Percentiles rank a stretch among this genome's conserved stretches.
Evolutionary conservation across 768 basidiomycete species (phyloP).

Genomic region (Kwoniella pini): DNA sequence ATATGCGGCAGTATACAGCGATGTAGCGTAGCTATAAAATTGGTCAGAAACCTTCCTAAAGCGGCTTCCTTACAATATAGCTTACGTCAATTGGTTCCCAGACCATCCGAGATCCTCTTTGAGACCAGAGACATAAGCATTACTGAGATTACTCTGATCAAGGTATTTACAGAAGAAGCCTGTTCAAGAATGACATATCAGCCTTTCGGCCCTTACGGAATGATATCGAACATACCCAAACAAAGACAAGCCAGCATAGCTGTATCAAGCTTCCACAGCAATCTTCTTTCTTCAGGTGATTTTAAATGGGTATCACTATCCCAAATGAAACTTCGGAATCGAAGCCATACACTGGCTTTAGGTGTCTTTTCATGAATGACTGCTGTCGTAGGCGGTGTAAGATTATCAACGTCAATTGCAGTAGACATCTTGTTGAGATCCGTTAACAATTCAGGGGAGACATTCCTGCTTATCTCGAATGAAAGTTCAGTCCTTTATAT

Average conservation of each 20-base stretch:
- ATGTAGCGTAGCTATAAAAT: conserved; percentile 3
- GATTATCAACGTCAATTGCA: conserved; percentile 5
- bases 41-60: neutral
- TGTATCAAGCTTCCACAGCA: neutral
- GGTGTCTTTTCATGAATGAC: neutral
- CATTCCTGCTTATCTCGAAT: no score
- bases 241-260: neutral
- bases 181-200: neutral
- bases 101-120: conserved; percentile 15
- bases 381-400: neutral
- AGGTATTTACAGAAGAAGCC: conserved; percentile 7
- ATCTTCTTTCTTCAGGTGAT: neutral
- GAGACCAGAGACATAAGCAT: conserved; percentile 15
- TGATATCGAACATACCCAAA: neutral
- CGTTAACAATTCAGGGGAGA: no score
- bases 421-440: conserved; percentile 2
- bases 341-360: neutral
- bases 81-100: conserved; percentile 19
- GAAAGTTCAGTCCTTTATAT: no score
- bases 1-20: conserved; percentile 12
- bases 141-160: conserved; percentile 1
- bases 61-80: neutral
- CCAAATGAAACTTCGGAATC: conserved; percentile 16
- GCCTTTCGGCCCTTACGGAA: neutral
- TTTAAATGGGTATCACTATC: conserved; percentile 6